Conservation (phyloP, 2,329 filamentous ascomycete species). For the Aspergillus uvarum region DNA sequence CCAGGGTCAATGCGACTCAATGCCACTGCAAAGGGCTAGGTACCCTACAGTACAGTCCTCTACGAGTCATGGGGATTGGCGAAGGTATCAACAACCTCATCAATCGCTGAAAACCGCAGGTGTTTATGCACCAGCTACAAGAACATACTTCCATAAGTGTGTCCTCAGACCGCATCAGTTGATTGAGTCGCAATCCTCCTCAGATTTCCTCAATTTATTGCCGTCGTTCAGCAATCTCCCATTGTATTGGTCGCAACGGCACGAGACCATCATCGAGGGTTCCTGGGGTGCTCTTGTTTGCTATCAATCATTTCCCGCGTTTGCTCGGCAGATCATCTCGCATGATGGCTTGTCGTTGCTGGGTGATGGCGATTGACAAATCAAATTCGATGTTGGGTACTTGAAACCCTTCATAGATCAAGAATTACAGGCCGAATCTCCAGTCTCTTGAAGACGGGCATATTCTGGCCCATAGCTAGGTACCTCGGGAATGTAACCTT, state of each 20-base stretch:
- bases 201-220: too few species aligned
- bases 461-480: neutral
- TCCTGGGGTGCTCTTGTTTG: constrained; percentile 1
- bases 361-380: neutral
- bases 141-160: too few species aligned
- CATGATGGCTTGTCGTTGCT: neutral
- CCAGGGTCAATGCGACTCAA: too few species aligned
- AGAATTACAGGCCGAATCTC: neutral
- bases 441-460: neutral
- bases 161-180: too few species aligned
- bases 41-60: neutral
- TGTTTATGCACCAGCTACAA: too few species aligned
- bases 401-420: neutral
- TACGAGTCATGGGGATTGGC: neutral
- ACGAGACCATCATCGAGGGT: neutral
- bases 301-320: constrained; percentile 2
- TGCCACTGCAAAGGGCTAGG: too few species aligned
- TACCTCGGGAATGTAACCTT: neutral
- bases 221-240: neutral
- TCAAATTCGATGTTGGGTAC: neutral
- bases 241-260: neutral
- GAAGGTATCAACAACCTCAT: neutral
- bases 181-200: too few species aligned
- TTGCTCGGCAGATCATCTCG: neutral
- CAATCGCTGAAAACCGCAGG: too few species aligned